Base-by-base conservation (phyloP, 805 yeast genomes). In the Phaffomyces antillensis region DNA sequence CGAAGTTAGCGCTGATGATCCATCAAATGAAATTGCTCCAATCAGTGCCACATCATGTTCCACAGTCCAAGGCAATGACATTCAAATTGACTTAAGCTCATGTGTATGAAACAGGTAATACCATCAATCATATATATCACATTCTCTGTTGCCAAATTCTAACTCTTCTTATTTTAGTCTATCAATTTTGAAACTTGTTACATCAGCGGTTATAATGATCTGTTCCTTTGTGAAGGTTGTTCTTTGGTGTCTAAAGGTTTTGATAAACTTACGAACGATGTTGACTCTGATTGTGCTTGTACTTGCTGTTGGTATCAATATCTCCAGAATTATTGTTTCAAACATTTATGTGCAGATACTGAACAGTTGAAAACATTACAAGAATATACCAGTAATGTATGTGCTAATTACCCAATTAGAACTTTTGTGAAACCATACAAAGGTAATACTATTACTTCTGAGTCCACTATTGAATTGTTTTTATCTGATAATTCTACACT, bases 221-320 rank as follows among this genome's bases (percentile, higher is more conserved):
- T 38, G 10, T 56, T 45, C 28, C 37, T 58, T 30, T 56, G 60
- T 41, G 62, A 58, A 39, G 62, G 62, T 3, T 56, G 60, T 36
- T 53, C 58, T 1, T 46, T 49, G 36, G 54, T 53, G 2, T 44
- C 50, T 8, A n/a, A 20, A 2, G 42, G 35, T 7, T n/a, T 30
- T 7, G 25, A 44, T 18, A 5, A 24, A 2, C 20, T 44, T 38
- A 17, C 18, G 35, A 40, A 34, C 3, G 41, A 41, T 10, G 35
- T 45, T 3, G 57, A 53, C 20, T 6, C 47, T 12, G 58, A 55
- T n/a, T 58, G 61, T 39, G 43, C 50, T 7, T 55, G 59, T 35
- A 48, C 60, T 2, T 58, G 60, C 36, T 55, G 57, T 30, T 53
- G 55, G 54, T 48, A 37, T 36, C 56, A 54, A 40, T 56, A 53